Percentiles rank a stretch among this genome's conserved stretches.
Evolutionary conservation across 2,329 filamentous ascomycete species (phyloP).

Genomic region (Scytalidium sp.): DNA sequence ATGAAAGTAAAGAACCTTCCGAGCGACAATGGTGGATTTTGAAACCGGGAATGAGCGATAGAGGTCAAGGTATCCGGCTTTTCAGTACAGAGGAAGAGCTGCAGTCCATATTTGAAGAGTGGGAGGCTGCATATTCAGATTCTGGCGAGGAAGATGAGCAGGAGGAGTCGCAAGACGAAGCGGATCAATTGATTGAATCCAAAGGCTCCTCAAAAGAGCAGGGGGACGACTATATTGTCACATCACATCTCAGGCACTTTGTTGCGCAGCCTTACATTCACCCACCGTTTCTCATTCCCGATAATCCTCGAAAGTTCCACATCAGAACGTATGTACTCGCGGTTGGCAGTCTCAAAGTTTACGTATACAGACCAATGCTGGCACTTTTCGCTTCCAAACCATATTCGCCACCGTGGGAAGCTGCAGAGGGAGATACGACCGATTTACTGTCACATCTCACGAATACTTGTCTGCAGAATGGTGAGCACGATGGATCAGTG

Average conservation of each 20-base stretch:
- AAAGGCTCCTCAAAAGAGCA: slow-evolving; percentile 26
- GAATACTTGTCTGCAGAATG: slow-evolving; percentile 86
- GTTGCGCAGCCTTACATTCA: slow-evolving; percentile 94
- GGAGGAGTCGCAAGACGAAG: slow-evolving; percentile 34
- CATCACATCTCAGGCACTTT: slow-evolving; percentile 92
- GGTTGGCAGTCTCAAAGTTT: slow-evolving; percentile 72
- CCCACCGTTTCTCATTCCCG: slow-evolving; percentile 72
- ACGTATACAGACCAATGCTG: slow-evolving; percentile 88
- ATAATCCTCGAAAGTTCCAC: slow-evolving; percentile 80
- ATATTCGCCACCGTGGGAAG: slow-evolving; percentile 62
- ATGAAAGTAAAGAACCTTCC: slow-evolving; percentile 42
- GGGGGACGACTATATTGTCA: slow-evolving; percentile 61
- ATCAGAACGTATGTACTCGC: slow-evolving; percentile 89
- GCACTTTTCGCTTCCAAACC: slow-evolving; percentile 80
- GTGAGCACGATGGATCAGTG: slow-evolving; percentile 61
- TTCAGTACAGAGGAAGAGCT: slow-evolving; percentile 84
- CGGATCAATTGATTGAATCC: slow-evolving; percentile 23
- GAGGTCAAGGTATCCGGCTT: slow-evolving; percentile 86
- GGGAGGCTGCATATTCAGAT: slow-evolving; percentile 70
- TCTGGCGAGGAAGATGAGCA: slow-evolving; percentile 63
- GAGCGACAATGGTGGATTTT: slow-evolving; percentile 91
- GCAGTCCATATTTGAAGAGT: slow-evolving; percentile 84
- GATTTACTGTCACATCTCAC: slow-evolving; percentile 80
- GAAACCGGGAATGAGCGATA: slow-evolving; percentile 96
- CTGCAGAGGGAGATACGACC: slow-evolving; percentile 2